Evolutionary conservation across 306 rosid species (phyloP).

Genomic region (Citrullus mucosospermus): DNA sequence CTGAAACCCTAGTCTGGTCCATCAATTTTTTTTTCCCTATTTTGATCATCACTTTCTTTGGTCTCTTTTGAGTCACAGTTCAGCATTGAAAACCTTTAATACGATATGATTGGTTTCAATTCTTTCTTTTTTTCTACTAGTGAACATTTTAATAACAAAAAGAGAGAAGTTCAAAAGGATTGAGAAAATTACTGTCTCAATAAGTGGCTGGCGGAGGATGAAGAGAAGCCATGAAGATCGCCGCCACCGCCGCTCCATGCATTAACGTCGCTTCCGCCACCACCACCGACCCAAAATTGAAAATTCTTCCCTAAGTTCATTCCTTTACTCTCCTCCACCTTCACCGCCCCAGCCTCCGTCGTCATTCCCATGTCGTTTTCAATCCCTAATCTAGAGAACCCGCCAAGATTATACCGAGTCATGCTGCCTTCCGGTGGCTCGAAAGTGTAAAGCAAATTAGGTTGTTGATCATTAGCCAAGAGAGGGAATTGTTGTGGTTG

Average conservation of each 20-base stretch:
- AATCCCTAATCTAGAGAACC: background rate
- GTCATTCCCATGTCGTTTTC: background rate
- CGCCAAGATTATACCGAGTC: background rate
- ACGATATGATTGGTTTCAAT: background rate
- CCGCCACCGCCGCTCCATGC: constrained; percentile 26
- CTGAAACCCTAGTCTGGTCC: constrained; percentile 1
- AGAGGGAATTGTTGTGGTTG: constrained; percentile 51
- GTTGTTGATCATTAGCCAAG: constrained; percentile 41
- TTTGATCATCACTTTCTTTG: constrained; percentile 1
- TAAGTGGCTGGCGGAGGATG: constrained; percentile 35
- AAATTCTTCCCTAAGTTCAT: constrained; percentile 41
- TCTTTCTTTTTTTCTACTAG: background rate
- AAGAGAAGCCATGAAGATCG: constrained; percentile 44
- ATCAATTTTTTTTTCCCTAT: background rate
- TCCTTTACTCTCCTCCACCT: constrained; percentile 52
- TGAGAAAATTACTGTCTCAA: background rate
- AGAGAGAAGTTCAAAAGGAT: background rate
- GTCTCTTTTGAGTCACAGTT: constrained; percentile 1
- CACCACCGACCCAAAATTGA: constrained; percentile 27
- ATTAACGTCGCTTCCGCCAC: constrained; percentile 21
- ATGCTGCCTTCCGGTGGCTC: background rate
- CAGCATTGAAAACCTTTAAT: background rate
- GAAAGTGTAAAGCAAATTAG: constrained; percentile 37
- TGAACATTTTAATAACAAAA: constrained; percentile 18
- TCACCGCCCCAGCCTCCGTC: constrained; percentile 1